Conservation (phyloP, 1,139 yeast genomes). For the Zygoascus meyerae region DNA sequence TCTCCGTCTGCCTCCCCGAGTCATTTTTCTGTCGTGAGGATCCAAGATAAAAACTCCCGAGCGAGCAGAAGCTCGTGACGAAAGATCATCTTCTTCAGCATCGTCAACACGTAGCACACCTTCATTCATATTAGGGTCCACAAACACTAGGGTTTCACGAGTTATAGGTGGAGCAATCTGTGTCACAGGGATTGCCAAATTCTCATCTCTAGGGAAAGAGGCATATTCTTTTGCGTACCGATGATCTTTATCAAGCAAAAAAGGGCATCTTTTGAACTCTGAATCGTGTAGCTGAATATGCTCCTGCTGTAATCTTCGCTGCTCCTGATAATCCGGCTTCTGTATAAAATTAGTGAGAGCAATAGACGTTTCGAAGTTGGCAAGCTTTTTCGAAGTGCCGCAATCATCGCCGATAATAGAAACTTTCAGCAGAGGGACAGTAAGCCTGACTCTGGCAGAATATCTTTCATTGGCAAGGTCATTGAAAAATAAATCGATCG, state of each 20-base stretch:
- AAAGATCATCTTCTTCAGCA: constrained; percentile 10
- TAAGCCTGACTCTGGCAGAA: constrained; percentile 48
- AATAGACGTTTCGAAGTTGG: constrained; percentile 49
- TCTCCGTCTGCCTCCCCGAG: constrained; percentile 7
- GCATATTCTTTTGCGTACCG: constrained; percentile 42
- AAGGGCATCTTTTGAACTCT: constrained; percentile 74
- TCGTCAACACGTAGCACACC: neutral
- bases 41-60: neutral
- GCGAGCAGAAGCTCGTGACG: constrained; percentile 13
- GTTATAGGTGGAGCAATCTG: constrained; percentile 50
- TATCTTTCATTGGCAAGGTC: constrained; percentile 69
- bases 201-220: constrained; percentile 36
- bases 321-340: constrained; percentile 44
- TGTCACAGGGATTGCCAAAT: constrained; percentile 56
- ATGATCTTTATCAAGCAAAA: constrained; percentile 50
- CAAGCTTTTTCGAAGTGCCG: constrained; percentile 20
- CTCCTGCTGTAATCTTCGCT: constrained; percentile 51
- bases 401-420: constrained; percentile 30
- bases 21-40: neutral
- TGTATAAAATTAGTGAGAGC: constrained; percentile 55
- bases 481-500: constrained; percentile 47
- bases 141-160: constrained; percentile 23
- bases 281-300: constrained; percentile 72
- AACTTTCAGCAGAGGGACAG: constrained; percentile 43
- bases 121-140: constrained; percentile 23